These are phyloP conservation scores for Auricularia sp. DNA, from an alignment of 768 basidiomycete genomes.

Conservation along the genomic window DNA sequence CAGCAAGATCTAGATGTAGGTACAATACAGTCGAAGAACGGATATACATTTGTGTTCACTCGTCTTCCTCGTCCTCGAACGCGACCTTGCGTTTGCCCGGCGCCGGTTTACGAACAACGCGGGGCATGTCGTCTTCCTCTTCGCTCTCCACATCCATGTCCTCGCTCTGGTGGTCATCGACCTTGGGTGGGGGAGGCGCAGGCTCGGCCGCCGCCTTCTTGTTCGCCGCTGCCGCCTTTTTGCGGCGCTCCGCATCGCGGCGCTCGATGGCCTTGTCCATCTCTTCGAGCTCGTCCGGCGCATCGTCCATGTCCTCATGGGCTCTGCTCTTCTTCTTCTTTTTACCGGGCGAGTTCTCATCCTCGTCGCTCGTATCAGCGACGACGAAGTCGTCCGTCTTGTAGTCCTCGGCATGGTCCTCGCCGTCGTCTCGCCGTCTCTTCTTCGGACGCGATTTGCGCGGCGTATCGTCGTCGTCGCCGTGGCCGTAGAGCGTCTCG, in stretches of 20 bases:
- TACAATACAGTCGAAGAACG: not conserved
- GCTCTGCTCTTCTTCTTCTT: conserved; percentile 30
- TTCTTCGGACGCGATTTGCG: conserved; percentile 33
- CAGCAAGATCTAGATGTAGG: too few relatives aligned
- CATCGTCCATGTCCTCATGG: conserved; percentile 43
- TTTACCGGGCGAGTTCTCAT: conserved; percentile 20
- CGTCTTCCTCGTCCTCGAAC: conserved; percentile 56
- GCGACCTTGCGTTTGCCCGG: conserved; percentile 38
- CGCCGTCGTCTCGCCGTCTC: conserved; percentile 32
- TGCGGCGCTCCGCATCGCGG: conserved; percentile 20
- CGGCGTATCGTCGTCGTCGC: conserved; percentile 30
- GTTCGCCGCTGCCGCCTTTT: conserved; percentile 15
- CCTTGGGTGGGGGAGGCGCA: conserved; percentile 4
- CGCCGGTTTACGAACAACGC: not conserved
- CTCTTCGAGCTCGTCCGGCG: conserved; percentile 57
- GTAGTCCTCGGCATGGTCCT: conserved; percentile 57
- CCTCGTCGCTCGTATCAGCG: conserved; percentile 66
- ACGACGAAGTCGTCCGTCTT: conserved; percentile 82
- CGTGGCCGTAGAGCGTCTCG: conserved; percentile 16
- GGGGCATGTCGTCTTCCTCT: conserved; percentile 41
- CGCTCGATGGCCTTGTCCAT: conserved; percentile 45
- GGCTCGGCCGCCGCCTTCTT: conserved; percentile 21
- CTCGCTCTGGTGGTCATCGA: conserved; percentile 23
- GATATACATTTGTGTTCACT: conserved; percentile 24
- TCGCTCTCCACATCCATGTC: conserved; percentile 72